Evolutionary conservation across 1,139 yeast genomes (phyloP).

Genomic region (Yamadazyma blattariae): DNA sequence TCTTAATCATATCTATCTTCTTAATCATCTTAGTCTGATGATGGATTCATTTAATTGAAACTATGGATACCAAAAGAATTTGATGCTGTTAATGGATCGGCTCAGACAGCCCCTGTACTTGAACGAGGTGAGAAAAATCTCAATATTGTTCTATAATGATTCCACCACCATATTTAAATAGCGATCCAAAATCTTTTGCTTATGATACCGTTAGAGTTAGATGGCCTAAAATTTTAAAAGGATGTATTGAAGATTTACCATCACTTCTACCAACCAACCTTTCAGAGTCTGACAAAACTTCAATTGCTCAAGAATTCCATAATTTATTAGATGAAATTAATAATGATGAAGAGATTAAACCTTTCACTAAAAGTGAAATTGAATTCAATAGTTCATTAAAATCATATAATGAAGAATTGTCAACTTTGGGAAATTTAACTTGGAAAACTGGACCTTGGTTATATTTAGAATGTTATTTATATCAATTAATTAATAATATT

Average conservation of each 20-base stretch:
- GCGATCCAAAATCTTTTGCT: constrained; percentile 77
- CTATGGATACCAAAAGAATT: no score
- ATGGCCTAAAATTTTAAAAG: constrained; percentile 82
- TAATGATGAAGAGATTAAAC: constrained; percentile 35
- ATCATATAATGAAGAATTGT: constrained; percentile 46
- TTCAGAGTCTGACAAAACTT: background rate
- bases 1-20: no score
- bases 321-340: constrained; percentile 35
- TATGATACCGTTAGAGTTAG: constrained; percentile 72
- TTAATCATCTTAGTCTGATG: no score
- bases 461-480: constrained; percentile 78
- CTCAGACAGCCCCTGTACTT: no score
- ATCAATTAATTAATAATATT: constrained; percentile 55
- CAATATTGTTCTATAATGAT: no score
- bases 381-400: constrained; percentile 40
- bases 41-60: no score
- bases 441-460: constrained; percentile 97
- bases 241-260: constrained; percentile 59
- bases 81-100: no score
- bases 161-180: constrained; percentile 55
- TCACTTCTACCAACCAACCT: constrained; percentile 4
- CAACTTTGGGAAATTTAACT: constrained; percentile 30
- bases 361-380: constrained; percentile 43
- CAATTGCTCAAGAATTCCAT: constrained; percentile 22
- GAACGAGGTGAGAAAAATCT: no score